Evolutionary conservation across 148 eudicot species (phyloP).

Genomic region (Euryodendron excelsum): DNA sequence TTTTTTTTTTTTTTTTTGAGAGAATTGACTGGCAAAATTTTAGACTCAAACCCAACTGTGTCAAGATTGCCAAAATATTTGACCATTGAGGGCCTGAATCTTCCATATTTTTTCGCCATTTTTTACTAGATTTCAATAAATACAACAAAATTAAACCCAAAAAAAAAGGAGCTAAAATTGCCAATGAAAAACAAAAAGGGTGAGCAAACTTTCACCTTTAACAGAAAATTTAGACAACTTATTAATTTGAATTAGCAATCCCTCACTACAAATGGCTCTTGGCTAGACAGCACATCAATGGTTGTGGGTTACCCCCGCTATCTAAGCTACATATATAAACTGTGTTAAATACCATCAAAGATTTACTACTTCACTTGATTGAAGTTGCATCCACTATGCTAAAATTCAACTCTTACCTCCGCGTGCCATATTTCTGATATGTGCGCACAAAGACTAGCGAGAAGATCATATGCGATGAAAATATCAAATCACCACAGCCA

Average conservation of each 20-base stretch:
- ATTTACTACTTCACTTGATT: background rate
- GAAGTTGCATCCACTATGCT: background rate
- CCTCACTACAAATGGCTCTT: background rate
- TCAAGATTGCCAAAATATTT: background rate
- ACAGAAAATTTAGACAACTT: background rate
- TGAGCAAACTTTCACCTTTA: background rate
- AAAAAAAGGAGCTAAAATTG: background rate
- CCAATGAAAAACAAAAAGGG: background rate
- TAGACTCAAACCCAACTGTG: background rate
- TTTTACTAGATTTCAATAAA: background rate
- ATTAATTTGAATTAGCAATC: no score
- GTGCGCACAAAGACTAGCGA: constrained; percentile 87
- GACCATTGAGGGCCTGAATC: background rate
- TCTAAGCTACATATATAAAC: background rate
- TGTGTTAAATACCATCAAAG: background rate
- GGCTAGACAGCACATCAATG: background rate
- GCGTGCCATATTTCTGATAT: constrained; percentile 85
- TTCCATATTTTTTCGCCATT: background rate
- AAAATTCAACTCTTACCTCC: constrained; percentile 43
- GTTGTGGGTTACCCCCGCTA: background rate
- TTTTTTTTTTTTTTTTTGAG: background rate
- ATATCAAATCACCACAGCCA: constrained; percentile 97
- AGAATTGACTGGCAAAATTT: background rate
- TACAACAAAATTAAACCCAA: background rate
- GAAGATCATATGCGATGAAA: constrained; percentile 98